Conservation (phyloP, 306 rosid species). For the Inga laurina region DNA sequence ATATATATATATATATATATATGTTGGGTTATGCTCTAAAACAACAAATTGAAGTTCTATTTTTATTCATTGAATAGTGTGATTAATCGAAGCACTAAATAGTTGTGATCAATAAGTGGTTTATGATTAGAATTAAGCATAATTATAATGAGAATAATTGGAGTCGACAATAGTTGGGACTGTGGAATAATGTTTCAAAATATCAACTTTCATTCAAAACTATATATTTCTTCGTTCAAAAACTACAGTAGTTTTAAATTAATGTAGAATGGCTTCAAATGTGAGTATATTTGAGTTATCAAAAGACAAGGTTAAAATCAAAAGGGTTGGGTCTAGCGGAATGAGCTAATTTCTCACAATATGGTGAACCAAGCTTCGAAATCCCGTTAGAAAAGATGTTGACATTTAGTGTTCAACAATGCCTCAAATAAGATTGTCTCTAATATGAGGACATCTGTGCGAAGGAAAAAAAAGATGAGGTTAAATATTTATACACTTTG, state of each 20-base stretch:
- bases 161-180: neutral
- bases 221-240: neutral
- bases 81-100: neutral
- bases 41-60: neutral
- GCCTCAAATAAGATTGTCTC: accelerated
- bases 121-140: neutral
- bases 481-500: no score
- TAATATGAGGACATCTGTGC: no score
- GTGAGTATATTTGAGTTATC: no score
- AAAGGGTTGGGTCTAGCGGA: no score
- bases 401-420: no score
- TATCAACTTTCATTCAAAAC: neutral
- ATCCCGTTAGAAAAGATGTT: accelerated
- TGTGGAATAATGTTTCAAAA: neutral
- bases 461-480: no score
- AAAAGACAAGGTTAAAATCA: no score
- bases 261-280: no score
- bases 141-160: neutral
- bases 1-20: neutral
- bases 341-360: accelerated
- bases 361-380: accelerated
- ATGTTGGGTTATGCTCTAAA: neutral
- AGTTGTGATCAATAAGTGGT: neutral
- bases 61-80: neutral
- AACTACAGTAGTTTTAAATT: no score